These are phyloP conservation scores for Vinca major DNA, from an alignment of 305 asterid species.

Conservation along the genomic window DNA sequence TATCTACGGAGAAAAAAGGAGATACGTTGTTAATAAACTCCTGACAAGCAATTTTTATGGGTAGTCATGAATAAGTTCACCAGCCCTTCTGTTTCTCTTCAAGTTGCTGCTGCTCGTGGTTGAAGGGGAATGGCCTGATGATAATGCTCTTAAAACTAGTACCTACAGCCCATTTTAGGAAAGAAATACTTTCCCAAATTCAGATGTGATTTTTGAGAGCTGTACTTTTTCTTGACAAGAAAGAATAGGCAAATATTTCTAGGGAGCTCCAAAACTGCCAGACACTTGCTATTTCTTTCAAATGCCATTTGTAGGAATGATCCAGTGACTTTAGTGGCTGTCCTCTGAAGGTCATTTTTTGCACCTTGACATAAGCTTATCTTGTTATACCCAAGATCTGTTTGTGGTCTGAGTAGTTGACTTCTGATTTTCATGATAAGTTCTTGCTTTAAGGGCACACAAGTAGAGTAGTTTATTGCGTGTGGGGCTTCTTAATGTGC, in stretches of 20 bases:
- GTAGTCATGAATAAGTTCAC: not conserved
- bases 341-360: not conserved
- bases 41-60: not conserved
- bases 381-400: not conserved
- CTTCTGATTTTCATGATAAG: not conserved
- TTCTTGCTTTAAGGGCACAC: constrained; percentile 1
- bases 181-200: not conserved
- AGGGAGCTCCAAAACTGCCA: not conserved
- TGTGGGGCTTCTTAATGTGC: not conserved
- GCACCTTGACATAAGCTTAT: not conserved
- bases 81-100: not conserved
- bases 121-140: not conserved
- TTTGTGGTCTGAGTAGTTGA: not conserved
- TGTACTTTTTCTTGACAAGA: not conserved
- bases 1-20: not conserved
- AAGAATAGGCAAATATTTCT: not conserved
- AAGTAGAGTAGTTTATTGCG: not conserved
- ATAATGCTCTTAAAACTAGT: not conserved
- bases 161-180: not conserved
- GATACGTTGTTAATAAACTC: not conserved
- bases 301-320: too few species aligned
- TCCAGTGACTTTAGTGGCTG: not conserved
- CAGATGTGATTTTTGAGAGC: not conserved
- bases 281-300: not conserved
- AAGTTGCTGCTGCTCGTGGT: constrained; percentile 2